Base-by-base conservation (phyloP, 108 stramenopile species). In the Cyclotella choctawhatcheeana region DNA sequence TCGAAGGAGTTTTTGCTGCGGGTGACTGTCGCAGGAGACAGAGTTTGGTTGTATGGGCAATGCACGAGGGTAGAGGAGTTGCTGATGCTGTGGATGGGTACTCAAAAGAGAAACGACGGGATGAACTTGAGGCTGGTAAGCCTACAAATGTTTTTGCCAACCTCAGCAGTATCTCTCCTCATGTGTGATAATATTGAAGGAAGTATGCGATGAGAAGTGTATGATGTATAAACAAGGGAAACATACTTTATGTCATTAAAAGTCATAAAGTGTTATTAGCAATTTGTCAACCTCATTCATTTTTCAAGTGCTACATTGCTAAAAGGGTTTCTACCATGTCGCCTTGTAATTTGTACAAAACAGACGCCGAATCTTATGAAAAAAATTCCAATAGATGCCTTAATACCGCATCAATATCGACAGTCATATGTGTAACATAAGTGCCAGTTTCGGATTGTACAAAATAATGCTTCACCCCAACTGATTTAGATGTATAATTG, bases 11-110 rank as follows among this genome's bases (percentile, higher is more conserved):
- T 51, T 99, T 99, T 85, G 97, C 98, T 8, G 97, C 92, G 35
- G 98, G 98, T 12, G 98, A 99, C 86, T 99, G 98, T 83, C 90
- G 98, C 55, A 86, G 98, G 27, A 97, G 98, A 16, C 98, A 99
- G 84, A 88, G 86, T 43, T 83, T 98, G 64, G 98, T 98, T 52
- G 98, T 98, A 14, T 98, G 98, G 98, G 98, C 98, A 31, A 98
- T 98, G 80, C 91, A 98, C 70, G 98, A 98, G 77, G 98, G 98
- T 18, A 89, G 98, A 60, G 98, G 98, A 29, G 92, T 91, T 16
- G 98, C 98, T 13, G 93, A 91, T 58, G 82, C 94, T 2, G 86
- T 86, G 22, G 79, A 97, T 68, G 52, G 83, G 7, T 98, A 95
- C 74, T 79, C 97, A 50, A 69, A 80, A 66, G 77, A 88, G 67